A percentile compares a stretch with the other conserved stretches of the same genome.
phyloP scores from a whole-genome alignment of 1,284 basidiomycete species.

The Vanrija humicola region DNA sequence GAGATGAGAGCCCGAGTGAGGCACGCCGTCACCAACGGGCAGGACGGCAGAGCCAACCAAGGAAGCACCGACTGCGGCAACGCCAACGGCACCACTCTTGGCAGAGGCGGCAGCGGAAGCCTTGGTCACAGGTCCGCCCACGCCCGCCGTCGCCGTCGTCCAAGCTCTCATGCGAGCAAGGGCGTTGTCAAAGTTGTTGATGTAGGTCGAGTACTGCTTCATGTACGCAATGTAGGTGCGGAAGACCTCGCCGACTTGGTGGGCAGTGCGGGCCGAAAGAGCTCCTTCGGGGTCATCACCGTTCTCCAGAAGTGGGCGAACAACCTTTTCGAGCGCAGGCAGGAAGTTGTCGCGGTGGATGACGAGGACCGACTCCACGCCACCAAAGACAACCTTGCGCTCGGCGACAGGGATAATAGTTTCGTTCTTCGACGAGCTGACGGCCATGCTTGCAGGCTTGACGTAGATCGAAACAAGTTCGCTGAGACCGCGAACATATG shows the following conservation, averaged over 20 bases:
- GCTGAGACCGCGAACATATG: conserved; percentile 86
- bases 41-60: conserved; percentile 58
- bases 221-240: conserved; percentile 89
- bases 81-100: conserved; percentile 12
- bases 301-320: conserved; percentile 61
- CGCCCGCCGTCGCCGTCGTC: conserved; percentile 36
- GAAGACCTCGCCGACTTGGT: conserved; percentile 82
- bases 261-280: conserved; percentile 70
- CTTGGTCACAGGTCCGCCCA: neutral
- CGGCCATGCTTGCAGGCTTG: conserved; percentile 69
- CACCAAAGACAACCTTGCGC: conserved; percentile 87
- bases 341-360: conserved; percentile 92
- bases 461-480: conserved; percentile 96
- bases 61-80: conserved; percentile 16
- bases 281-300: conserved; percentile 66
- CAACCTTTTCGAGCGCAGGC: conserved; percentile 75
- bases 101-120: neutral
- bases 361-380: conserved; percentile 81
- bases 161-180: conserved; percentile 79
- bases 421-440: conserved; percentile 65
- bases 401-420: conserved; percentile 63
- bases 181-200: conserved; percentile 92
- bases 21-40: conserved; percentile 45
- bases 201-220: conserved; percentile 95
- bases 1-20: conserved; percentile 42